Evolutionary conservation across 495 filamentous ascomycete genomes (phyloP).

Genomic region (Penicillium pancosmium): DNA sequence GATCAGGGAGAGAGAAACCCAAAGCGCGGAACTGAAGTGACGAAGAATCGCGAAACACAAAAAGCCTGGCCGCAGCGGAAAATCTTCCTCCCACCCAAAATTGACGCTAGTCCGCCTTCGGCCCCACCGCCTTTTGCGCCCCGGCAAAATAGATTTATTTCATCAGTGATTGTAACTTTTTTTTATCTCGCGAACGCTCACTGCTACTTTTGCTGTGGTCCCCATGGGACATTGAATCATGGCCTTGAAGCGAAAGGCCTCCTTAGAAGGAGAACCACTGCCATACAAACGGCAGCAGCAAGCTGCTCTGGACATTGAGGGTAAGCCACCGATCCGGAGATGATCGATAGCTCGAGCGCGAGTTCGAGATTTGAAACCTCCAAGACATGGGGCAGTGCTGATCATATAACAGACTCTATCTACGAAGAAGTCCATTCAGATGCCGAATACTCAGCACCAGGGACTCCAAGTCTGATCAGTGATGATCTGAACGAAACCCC

Average conservation of each 20-base stretch:
- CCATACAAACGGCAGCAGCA: conserved; percentile 35
- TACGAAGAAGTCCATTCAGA: conserved; percentile 46
- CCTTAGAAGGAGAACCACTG: conserved; percentile 20
- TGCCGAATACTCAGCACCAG: conserved; percentile 37
- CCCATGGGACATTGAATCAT: conserved; percentile 14
- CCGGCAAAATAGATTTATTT: conserved; percentile 43
- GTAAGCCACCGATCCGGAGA: conserved; percentile 23
- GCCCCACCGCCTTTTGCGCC: conserved; percentile 34
- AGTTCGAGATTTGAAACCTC: background rate
- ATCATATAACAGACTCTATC: conserved; percentile 36
- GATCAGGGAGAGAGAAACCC: conserved; percentile 30
- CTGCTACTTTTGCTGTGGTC: background rate
- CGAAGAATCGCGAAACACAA: conserved; percentile 31
- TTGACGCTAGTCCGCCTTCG: conserved; percentile 34
- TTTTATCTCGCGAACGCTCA: background rate
- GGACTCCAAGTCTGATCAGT: conserved; percentile 31
- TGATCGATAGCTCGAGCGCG: conserved; percentile 11
- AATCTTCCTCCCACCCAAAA: conserved; percentile 35
- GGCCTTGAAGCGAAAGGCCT: conserved; percentile 38
- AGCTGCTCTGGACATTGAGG: conserved; percentile 29
- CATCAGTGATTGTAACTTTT: conserved; percentile 4
- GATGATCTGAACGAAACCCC: conserved; percentile 52
- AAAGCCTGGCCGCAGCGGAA: conserved; percentile 30
- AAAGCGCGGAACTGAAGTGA: conserved; percentile 14
- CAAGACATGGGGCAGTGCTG: conserved; percentile 3